Conservation (phyloP, 2,329 filamentous ascomycete genomes). For the Trichoderma guizhouense region DNA sequence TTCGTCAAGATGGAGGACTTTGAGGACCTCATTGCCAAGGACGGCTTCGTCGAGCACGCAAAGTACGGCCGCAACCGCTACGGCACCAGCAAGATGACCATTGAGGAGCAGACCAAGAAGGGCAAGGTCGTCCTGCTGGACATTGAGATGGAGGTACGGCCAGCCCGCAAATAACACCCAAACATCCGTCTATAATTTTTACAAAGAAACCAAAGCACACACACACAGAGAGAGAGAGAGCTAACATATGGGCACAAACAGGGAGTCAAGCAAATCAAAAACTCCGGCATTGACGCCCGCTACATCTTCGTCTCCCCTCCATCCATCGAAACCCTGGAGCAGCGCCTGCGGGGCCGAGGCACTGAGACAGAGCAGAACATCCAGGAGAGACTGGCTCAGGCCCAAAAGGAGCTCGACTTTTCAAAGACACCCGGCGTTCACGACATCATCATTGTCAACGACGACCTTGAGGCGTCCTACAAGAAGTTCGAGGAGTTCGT, state of each 20-base stretch:
- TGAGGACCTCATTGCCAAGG: constrained; percentile 60
- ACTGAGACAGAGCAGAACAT: constrained; percentile 76
- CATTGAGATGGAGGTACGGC: constrained; percentile 86
- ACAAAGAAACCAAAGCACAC: background rate
- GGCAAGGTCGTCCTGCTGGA: constrained; percentile 79
- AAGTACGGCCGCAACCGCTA: constrained; percentile 84
- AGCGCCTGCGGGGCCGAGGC: constrained; percentile 67
- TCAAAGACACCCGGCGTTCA: constrained; percentile 59
- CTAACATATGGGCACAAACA: constrained; percentile 17
- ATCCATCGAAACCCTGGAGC: constrained; percentile 68
- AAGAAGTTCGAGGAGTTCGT: constrained; percentile 51
- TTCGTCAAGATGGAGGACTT: constrained; percentile 68
- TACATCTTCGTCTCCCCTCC: constrained; percentile 86
- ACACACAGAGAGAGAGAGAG: background rate
- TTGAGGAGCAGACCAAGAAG: constrained; percentile 69
- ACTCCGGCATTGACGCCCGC: constrained; percentile 67
- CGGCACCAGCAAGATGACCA: constrained; percentile 77
- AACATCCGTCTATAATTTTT: background rate
- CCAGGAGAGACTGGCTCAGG: constrained; percentile 66
- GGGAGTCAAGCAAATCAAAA: constrained; percentile 90
- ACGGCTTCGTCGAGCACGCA: constrained; percentile 82
- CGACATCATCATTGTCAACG: constrained; percentile 39
- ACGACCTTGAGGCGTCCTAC: constrained; percentile 50
- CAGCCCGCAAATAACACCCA: background rate
- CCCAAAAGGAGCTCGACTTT: constrained; percentile 71